These are phyloP conservation scores for Echinochloa phyllopogon DNA, from an alignment of 176 grass and related monocot species.

Conservation along the genomic window DNA sequence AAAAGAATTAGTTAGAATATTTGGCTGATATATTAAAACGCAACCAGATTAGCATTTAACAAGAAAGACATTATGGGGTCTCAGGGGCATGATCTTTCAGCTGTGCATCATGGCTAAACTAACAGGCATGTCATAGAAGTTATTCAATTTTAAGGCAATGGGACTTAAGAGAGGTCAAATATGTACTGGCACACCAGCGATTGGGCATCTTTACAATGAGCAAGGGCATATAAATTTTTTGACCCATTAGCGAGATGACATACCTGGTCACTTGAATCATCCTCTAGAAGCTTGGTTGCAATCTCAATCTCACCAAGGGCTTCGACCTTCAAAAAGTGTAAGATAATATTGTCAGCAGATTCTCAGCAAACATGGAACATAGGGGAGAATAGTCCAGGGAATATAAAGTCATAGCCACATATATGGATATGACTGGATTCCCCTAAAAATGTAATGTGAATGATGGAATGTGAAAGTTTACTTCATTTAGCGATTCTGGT, in stretches of 20 bases:
- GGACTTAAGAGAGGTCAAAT: background rate
- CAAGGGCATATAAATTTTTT: background rate
- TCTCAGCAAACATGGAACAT: background rate
- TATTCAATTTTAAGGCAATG: background rate
- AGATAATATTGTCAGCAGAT: conserved; percentile 24
- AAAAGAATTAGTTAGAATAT: background rate
- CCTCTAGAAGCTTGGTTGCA: conserved; percentile 90
- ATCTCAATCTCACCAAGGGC: conserved; percentile 95
- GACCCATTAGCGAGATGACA: conserved; percentile 16
- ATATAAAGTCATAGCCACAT: background rate
- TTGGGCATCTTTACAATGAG: background rate
- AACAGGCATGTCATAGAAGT: background rate
- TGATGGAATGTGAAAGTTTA: conserved; percentile 17
- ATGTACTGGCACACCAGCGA: background rate
- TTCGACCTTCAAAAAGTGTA: conserved; percentile 69
- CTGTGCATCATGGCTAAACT: background rate
- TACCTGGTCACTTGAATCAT: conserved; percentile 73
- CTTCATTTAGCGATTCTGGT: background rate
- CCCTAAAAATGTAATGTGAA: background rate
- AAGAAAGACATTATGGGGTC: background rate
- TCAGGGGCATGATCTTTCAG: background rate
- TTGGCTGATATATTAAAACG: background rate
- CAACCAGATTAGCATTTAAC: background rate
- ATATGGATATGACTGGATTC: conserved; percentile 7
- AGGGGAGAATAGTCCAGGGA: background rate